phyloP scores from a whole-genome alignment of 1,139 yeast genomes.

The Candida sp. region DNA sequence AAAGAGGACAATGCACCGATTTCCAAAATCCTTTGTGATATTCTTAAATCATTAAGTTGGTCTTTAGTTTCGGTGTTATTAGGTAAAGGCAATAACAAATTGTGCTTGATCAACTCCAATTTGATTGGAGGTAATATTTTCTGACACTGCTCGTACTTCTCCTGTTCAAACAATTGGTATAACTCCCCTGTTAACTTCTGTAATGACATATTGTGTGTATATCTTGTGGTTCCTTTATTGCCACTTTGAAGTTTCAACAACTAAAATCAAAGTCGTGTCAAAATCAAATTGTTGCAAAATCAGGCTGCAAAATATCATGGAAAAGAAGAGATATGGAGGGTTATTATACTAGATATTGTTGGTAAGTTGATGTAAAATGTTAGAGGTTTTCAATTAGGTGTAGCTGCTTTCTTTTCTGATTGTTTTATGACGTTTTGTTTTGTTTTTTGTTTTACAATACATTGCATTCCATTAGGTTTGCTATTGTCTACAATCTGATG shows the following conservation, averaged over 20 bases:
- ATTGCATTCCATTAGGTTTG: too few relatives aligned
- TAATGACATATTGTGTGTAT: conserved; percentile 29
- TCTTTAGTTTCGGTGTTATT: conserved; percentile 34
- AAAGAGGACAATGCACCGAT: conserved; percentile 85
- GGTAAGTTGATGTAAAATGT: too few relatives aligned
- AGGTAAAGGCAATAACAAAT: conserved; percentile 69
- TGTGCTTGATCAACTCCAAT: conserved; percentile 72
- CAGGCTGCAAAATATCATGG: too few relatives aligned
- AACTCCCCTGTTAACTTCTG: conserved; percentile 64
- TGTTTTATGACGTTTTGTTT: too few relatives aligned
- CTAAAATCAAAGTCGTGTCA: background rate
- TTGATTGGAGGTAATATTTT: conserved; percentile 68
- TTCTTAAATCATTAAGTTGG: conserved; percentile 63
- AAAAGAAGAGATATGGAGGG: too few relatives aligned
- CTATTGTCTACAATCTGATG: too few relatives aligned
- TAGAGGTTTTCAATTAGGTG: too few relatives aligned
- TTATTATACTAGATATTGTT: too few relatives aligned
- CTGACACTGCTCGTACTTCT: conserved; percentile 60
- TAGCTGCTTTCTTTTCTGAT: too few relatives aligned
- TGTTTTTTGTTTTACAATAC: too few relatives aligned
- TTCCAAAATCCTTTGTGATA: conserved; percentile 80
- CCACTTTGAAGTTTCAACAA: conserved; percentile 1
- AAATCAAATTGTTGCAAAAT: background rate
- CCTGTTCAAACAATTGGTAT: conserved; percentile 57
- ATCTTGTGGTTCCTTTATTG: background rate